Percentiles rank a stretch among this genome's conserved stretches.
phyloP scores from a whole-genome alignment of 805 yeast genomes.

The Spathaspora gorwiae region DNA sequence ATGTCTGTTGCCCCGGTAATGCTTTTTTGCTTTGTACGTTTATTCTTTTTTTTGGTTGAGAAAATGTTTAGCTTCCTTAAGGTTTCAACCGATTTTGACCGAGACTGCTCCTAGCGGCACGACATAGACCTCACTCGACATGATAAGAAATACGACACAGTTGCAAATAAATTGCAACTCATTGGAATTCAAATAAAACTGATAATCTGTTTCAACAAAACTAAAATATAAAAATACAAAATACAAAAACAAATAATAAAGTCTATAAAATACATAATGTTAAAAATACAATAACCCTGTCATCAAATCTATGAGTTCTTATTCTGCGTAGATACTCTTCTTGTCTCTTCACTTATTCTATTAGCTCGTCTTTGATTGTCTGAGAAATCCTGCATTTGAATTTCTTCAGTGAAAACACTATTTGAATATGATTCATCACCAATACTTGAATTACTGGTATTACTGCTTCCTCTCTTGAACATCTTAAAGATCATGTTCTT shows the following conservation, averaged over 20 bases:
- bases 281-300: neutral
- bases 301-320: no score
- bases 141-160: neutral
- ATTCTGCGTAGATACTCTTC: neutral
- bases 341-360: conserved; percentile 17
- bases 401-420: conserved; percentile 44
- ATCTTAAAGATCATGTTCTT: conserved; percentile 3
- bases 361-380: conserved; percentile 18
- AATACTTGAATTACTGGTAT: conserved; percentile 1
- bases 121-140: neutral
- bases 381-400: conserved; percentile 41
- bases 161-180: neutral
- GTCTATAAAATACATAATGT: neutral
- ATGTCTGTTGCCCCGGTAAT: neutral
- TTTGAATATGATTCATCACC: neutral
- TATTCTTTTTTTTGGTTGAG: neutral
- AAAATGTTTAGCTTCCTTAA: neutral
- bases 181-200: no score
- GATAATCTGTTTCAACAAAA: no score
- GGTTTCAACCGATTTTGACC: neutral
- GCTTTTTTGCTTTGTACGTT: neutral
- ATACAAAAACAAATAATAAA: no score
- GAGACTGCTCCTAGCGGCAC: neutral
- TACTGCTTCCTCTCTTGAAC: conserved; percentile 2
- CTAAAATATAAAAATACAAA: no score